Base-by-base conservation (phyloP, 129 eudicot genomes). In the Logfia minima region DNA sequence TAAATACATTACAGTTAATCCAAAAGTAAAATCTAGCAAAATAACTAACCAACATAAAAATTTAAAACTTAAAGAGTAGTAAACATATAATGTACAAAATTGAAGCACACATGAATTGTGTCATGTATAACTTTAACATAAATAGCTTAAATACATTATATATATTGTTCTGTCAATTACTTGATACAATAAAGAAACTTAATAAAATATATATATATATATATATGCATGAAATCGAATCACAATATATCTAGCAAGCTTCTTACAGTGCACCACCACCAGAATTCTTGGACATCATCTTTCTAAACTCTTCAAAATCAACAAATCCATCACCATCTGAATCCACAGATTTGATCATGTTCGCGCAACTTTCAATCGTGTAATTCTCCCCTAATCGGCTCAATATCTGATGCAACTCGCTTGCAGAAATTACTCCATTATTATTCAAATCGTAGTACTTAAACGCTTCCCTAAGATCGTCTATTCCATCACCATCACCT, bases 311-410 rank as follows among this genome's bases (percentile, higher is more conserved):
- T 8, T 83, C 96, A 64, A 94, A 94, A 84, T 83, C 74, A 1
- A 94, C 98, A 62, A 31, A 85, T 0, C 98, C 97, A 70, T 94
- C 98, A 0, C 93, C 92, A 41, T 94, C 90, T 0, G 93, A 71
- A 82, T 94, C 98, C 7, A 89, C 96, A 45, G 90, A 63, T 22
- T 63, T 61, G 68, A 94, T 94, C 98, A 94, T 94, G 14, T 70
- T 78, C 23, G 48, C 73, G 35, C 97, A 90, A 18, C 81, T 90
- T 68, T 83, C 64, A 8, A 78, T 75, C 26, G 97, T 75, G 79
- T 91, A 87, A 5, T 24, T 56, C 85, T 90, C 95, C 34, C 98
- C 98, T 29, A 93, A 51, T 10, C 85, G 88, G 24, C 39, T 74
- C 83, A 93, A 84, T 17, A 93, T 85, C 74, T 80, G 84, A 79